Base-by-base conservation (phyloP, 805 yeast genomes). In the Saturnispora sekii region DNA sequence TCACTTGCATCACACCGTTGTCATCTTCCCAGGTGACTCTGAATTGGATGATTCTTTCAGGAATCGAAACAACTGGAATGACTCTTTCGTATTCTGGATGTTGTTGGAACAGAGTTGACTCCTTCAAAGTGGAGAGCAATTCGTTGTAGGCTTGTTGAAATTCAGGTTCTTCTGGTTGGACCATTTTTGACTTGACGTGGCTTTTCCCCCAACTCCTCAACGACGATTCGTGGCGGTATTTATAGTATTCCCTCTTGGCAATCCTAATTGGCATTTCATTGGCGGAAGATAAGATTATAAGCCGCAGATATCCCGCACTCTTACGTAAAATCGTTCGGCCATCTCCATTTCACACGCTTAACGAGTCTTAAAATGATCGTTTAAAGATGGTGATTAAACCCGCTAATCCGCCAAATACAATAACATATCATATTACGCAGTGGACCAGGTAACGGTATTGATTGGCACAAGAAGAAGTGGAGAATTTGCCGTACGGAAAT, bases 1-100 rank as follows among this genome's bases (percentile, higher is more conserved):
- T 93, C 55, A 90, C 95, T 73, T 88, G 90, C 62, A 85, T 72
- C 61, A 76, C 81, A 59, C 96, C 95, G 57, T 80, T 72, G 73
- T 93, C 98, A 65, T 90, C 86, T 72, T 93, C 97, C 98, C 98
- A 90, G 46, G 83, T 77, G 47, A 93, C 97, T 73, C 97, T 83
- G 84, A 90, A 90, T 70, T 88, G 96, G 64, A 93, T 80, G 59
- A 88, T 73, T 71, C 97, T 82, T 76, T 90, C 97, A 55, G 98
- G 98, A 49, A 89, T 78, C 43, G 96, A 84, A 51, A 89, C 84
- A 53, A 90, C 88, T 47, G 90, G 87, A 52, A 90, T 75, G 43
- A 86, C 93, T 64, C 79, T 81, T 70, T 84, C 81, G 66, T 87
- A 87, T 65, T 87, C 81, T 59, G 98, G 98, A 65, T 84, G 80